These are phyloP conservation scores for Metarhizium sp. DNA, from an alignment of 2,329 filamentous ascomycete genomes.

Conservation along the genomic window DNA sequence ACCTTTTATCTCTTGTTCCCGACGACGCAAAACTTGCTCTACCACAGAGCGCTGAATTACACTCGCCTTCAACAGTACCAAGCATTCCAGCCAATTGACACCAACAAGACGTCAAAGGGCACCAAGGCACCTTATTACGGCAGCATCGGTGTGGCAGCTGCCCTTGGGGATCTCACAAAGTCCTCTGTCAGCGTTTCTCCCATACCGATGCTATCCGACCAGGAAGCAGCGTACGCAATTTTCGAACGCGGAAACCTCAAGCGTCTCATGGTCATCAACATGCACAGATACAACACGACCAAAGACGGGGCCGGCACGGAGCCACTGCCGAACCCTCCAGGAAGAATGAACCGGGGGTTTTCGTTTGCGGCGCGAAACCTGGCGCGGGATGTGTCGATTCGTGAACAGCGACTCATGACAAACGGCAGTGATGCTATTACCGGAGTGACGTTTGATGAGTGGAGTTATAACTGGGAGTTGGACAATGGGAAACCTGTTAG, in stretches of 20 bases:
- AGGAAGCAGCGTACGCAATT: slow-evolving; percentile 43
- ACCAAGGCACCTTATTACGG: slow-evolving; percentile 59
- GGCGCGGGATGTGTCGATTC: slow-evolving; percentile 12
- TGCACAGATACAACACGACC: slow-evolving; percentile 51
- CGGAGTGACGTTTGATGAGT: slow-evolving; percentile 52
- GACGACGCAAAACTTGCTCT: no score
- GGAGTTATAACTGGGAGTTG: slow-evolving; percentile 52
- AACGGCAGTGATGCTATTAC: slow-evolving; percentile 56
- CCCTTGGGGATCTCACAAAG: neutral
- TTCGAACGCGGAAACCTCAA: slow-evolving; percentile 23
- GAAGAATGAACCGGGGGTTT: slow-evolving; percentile 18
- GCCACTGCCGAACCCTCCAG: slow-evolving; percentile 13
- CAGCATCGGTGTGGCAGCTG: slow-evolving; percentile 49
- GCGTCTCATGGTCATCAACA: slow-evolving; percentile 46
- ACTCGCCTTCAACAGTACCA: slow-evolving; percentile 29
- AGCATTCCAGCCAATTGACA: slow-evolving; percentile 49
- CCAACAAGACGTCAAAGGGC: slow-evolving; percentile 36
- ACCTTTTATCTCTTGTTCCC: neutral
- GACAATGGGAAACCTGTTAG: slow-evolving; percentile 42
- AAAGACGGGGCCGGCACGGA: slow-evolving; percentile 24
- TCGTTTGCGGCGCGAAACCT: slow-evolving; percentile 24
- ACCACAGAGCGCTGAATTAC: no score
- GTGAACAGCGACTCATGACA: slow-evolving; percentile 41
- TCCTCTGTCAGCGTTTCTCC: slow-evolving; percentile 34
- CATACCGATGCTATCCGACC: slow-evolving; percentile 29